phyloP scores from a whole-genome alignment of 108 stramenopile species.

The Skeletonema tropicum region DNA sequence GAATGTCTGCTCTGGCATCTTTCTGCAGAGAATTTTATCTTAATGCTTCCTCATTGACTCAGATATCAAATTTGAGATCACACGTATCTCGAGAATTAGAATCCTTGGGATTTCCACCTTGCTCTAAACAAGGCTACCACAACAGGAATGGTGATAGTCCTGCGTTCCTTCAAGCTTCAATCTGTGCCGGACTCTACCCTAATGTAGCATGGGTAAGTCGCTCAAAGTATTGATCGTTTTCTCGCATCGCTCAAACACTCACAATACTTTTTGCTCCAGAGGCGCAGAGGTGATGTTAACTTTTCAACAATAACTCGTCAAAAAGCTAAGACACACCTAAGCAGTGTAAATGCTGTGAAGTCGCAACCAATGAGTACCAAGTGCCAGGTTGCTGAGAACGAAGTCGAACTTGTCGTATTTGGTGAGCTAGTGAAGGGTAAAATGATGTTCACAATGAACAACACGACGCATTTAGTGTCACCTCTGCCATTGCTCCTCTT shows the following conservation, averaged over 20 bases:
- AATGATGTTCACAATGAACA: constrained; percentile 62
- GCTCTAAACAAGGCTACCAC: constrained; percentile 47
- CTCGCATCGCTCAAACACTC: no score
- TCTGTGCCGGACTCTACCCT: constrained; percentile 78
- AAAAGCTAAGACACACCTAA: constrained; percentile 75
- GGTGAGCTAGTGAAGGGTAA: constrained; percentile 73
- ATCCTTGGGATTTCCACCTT: constrained; percentile 55
- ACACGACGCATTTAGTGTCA: constrained; percentile 68
- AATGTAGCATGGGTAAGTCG: constrained; percentile 75
- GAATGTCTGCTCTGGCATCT: constrained; percentile 26
- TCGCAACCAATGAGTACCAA: constrained; percentile 61
- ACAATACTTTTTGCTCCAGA: no score
- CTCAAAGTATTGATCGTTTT: no score
- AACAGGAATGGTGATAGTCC: constrained; percentile 63
- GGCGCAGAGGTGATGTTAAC: constrained; percentile 65
- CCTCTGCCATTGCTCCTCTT: constrained; percentile 69
- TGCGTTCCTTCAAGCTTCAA: constrained; percentile 62
- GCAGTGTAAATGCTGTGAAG: constrained; percentile 73
- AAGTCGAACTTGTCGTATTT: constrained; percentile 72
- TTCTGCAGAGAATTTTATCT: constrained; percentile 72
- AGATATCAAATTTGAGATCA: constrained; percentile 67
- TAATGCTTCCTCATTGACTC: constrained; percentile 57
- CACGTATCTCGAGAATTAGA: constrained; percentile 65
- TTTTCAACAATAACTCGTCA: constrained; percentile 73
- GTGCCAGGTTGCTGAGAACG: constrained; percentile 60